phyloP scores from a whole-genome alignment of 352 stramenopile species.

The Phytophthora uliginosa region DNA sequence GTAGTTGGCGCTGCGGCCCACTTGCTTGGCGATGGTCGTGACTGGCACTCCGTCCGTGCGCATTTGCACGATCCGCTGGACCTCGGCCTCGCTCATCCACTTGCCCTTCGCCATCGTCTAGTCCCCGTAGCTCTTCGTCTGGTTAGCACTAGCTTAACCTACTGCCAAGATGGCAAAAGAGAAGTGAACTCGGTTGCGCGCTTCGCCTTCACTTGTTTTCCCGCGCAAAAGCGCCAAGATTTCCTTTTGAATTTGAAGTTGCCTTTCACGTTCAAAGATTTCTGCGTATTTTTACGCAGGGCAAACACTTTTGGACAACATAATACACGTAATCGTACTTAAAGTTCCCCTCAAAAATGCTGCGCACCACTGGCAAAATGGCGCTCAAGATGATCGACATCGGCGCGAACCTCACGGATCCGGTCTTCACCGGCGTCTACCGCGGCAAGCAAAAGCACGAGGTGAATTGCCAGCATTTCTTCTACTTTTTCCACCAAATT shows the following conservation, averaged over 20 bases:
- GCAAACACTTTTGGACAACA: conserved; percentile 17
- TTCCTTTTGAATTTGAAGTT: conserved; percentile 32
- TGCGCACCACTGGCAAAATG: conserved; percentile 28
- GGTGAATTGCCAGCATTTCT: conserved; percentile 27
- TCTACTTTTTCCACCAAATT: not conserved
- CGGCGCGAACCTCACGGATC: conserved; percentile 95
- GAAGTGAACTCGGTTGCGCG: conserved; percentile 15
- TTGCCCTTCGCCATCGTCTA: conserved; percentile 53
- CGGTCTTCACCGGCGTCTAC: conserved; percentile 93
- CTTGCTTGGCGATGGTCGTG: conserved; percentile 43
- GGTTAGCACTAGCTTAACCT: not conserved
- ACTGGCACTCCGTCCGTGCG: conserved; percentile 47
- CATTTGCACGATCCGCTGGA: conserved; percentile 49
- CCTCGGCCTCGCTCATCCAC: conserved; percentile 55
- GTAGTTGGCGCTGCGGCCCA: conserved; percentile 48
- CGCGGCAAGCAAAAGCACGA: conserved; percentile 91
- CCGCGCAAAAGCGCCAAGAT: conserved; percentile 27
- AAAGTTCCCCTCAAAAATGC: conserved; percentile 15
- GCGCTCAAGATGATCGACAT: conserved; percentile 90
- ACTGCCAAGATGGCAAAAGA: conserved; percentile 6
- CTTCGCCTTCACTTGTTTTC: not conserved
- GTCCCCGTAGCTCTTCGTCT: conserved; percentile 8
- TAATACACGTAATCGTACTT: conserved; percentile 20
- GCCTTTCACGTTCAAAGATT: conserved; percentile 14
- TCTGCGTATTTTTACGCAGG: conserved; percentile 8